phyloP scores from a whole-genome alignment of 257 asterid species.

The Plantago elongata region DNA sequence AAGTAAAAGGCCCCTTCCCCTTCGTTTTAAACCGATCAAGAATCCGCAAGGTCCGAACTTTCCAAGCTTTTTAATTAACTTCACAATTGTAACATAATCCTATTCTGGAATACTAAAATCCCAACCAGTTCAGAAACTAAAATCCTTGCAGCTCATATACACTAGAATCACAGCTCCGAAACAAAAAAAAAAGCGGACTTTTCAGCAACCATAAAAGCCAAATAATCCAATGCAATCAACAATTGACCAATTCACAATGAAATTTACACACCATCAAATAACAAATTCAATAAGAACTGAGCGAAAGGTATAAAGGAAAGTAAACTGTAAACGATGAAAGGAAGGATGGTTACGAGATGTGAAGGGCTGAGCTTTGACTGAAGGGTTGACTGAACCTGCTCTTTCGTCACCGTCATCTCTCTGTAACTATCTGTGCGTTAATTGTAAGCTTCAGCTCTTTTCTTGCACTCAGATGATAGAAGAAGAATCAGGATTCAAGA shows the following conservation, averaged over 20 bases:
- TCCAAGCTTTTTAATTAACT: not conserved
- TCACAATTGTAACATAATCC: no score
- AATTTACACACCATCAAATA: not conserved
- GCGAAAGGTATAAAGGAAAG: not conserved
- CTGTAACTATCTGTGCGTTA: no score
- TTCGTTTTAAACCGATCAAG: not conserved
- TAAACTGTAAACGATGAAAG: no score
- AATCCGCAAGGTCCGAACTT: not conserved
- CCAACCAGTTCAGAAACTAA: no score
- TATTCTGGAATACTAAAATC: no score
- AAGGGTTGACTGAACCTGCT: slow-evolving; percentile 64
- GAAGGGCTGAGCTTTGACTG: slow-evolving; percentile 58
- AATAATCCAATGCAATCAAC: not conserved
- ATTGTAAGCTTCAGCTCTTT: no score
- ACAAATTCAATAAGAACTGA: not conserved
- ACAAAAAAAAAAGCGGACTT: no score
- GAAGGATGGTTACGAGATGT: slow-evolving; percentile 49
- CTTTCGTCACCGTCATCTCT: slow-evolving; percentile 69
- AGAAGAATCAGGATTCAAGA: no score
- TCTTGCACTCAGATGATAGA: no score
- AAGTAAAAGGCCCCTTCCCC: not conserved
- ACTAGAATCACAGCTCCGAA: no score
- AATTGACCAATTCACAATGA: not conserved
- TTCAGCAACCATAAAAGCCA: not conserved
- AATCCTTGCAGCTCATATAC: no score